Evolutionary conservation across 306 rosid species (phyloP).

Genomic region (Pterocarpus macrocarpus): DNA sequence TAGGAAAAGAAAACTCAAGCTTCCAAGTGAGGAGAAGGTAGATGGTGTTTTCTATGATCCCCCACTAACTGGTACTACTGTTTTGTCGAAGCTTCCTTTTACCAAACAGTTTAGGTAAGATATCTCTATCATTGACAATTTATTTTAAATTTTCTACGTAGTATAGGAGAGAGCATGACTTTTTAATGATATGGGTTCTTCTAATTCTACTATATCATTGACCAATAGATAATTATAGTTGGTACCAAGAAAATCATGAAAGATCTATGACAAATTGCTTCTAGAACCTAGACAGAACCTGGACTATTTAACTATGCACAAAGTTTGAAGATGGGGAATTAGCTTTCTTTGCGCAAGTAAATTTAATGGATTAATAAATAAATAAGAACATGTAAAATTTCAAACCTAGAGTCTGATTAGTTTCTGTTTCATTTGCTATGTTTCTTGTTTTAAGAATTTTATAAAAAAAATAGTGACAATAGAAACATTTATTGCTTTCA

Average conservation of each 20-base stretch:
- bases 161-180: background rate
- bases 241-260: background rate
- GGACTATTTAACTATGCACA: background rate
- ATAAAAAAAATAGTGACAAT: too few relatives aligned
- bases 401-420: too few relatives aligned
- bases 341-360: too few relatives aligned
- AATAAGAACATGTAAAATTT: background rate
- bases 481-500: too few relatives aligned
- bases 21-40: conserved; percentile 38
- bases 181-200: background rate
- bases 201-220: background rate
- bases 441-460: too few relatives aligned
- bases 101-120: conserved; percentile 67
- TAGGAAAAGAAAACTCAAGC: conserved; percentile 59
- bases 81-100: conserved; percentile 61
- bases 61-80: conserved; percentile 46
- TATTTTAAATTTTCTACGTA: background rate
- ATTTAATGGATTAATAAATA: background rate
- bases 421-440: too few relatives aligned
- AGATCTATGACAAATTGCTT: background rate
- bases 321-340: background rate
- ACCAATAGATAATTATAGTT: background rate
- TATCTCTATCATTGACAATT: background rate
- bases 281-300: too few relatives aligned
- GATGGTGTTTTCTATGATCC: conserved; percentile 62